Conservation (phyloP, 2,329 filamentous ascomycete genomes). For the Neofusicoccum kwambonambiense region DNA sequence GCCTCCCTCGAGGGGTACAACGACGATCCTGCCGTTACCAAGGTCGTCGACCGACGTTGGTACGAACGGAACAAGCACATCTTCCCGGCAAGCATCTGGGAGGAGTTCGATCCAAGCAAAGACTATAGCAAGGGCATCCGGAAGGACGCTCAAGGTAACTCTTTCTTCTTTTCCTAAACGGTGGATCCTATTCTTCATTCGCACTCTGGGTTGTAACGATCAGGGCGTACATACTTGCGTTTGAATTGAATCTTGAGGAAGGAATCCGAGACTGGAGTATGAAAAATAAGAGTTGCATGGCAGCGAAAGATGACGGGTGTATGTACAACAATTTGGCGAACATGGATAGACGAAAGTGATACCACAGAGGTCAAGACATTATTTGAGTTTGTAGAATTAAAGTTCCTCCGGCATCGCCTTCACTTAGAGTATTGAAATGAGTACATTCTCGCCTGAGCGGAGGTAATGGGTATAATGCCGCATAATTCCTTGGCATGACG, state of each 20-base stretch:
- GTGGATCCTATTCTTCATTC: too few species aligned
- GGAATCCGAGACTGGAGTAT: too few species aligned
- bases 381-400: background rate
- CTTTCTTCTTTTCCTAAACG: slow-evolving; percentile 65
- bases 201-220: too few species aligned
- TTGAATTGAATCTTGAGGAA: too few species aligned
- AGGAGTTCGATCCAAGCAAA: slow-evolving; percentile 86
- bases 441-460: too few species aligned
- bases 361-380: too few species aligned
- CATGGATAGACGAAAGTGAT: too few species aligned
- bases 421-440: background rate
- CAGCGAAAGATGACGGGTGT: too few species aligned
- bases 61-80: slow-evolving; percentile 98
- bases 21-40: slow-evolving; percentile 79
- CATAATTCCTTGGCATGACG: slow-evolving; percentile 12
- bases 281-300: too few species aligned
- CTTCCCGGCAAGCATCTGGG: slow-evolving; percentile 93
- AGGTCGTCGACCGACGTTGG: slow-evolving; percentile 94
- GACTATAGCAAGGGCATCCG: slow-evolving; percentile 77
- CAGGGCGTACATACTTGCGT: too few species aligned
- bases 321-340: too few species aligned
- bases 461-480: background rate
- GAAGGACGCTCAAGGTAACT: slow-evolving; percentile 84
- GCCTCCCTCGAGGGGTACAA: slow-evolving; percentile 65
- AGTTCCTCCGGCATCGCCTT: background rate